phyloP scores from a whole-genome alignment of 768 basidiomycete genomes.

The Suillus spraguei region DNA sequence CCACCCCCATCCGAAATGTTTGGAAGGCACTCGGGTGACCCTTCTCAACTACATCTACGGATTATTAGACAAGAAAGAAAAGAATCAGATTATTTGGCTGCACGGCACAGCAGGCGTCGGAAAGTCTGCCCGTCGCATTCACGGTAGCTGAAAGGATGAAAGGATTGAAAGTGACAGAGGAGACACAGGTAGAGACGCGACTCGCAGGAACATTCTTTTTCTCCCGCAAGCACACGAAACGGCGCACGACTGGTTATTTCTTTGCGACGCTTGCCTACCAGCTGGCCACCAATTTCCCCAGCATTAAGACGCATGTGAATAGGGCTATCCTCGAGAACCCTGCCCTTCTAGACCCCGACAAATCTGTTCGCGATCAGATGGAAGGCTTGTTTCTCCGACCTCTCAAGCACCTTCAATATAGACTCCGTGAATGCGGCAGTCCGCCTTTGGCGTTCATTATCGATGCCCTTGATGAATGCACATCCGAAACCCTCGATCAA shows the following conservation, averaged over 20 bases:
- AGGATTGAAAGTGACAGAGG: neutral
- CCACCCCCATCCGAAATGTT: neutral
- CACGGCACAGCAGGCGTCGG: neutral
- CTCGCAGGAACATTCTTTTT: neutral
- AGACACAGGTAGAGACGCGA: neutral
- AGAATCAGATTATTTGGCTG: neutral
- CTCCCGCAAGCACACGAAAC: slow-evolving; percentile 1
- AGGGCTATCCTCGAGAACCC: neutral
- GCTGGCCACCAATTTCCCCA: neutral
- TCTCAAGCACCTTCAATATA: no score
- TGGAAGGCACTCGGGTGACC: neutral
- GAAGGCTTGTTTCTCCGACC: no score
- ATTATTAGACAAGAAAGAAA: neutral
- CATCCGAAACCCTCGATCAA: no score
- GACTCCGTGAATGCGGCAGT: no score
- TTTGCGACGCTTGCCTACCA: neutral
- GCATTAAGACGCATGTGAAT: neutral
- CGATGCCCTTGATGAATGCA: no score
- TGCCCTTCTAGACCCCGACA: neutral
- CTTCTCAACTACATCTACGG: neutral
- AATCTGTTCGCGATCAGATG: no score
- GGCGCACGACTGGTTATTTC: neutral
- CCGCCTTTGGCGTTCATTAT: no score
- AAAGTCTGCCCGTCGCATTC: slow-evolving; percentile 6
- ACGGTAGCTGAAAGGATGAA: slow-evolving; percentile 1